Evolutionary conservation across 805 yeast species (phyloP), one percentile per base, ranked within the genome.

Genomic region (Yarrowia divulgata): DNA sequence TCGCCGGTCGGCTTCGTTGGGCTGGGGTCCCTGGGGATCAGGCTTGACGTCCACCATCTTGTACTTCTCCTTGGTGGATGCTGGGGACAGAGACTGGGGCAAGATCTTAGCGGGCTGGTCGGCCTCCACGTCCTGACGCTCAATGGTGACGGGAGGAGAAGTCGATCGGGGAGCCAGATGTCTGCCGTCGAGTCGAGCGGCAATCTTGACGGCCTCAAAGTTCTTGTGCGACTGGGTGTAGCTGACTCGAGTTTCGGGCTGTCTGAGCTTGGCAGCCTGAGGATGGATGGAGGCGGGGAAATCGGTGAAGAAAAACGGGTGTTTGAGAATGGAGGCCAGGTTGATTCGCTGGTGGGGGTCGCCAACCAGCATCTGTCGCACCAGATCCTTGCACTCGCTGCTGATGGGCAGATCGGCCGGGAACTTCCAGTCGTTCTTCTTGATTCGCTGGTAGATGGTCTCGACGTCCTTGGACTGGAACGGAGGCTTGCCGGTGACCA

Each of bases 401-500:
- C 96, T 87, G 49, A 90, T 85, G 37, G 79, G 77, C 72, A 84
- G 83, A 69, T 87, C 89, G 19, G 81, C 82, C 19, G 98, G 99
- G 79, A 93, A 94, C 46, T 80, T 79, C 77, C 87, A 92, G 71
- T 92, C 97, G 70, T 89, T 88, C 70, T 85, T 83, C 78, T 93
- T 92, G 77, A 95, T 95, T 80, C 97, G 86, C 76, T 92, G 96
- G 80, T 95, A 95, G 73, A 95, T 95, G 69, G 89, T 87, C 74
- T 92, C 89, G 57, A 95, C 97, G 77, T 93, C 97, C 76, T 92
- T 91, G 45, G 97, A 91, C 81, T 95, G 99, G 81, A 95, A 95
- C 0, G 99, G 99, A 14, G 99, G 99, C 78, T 92, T 93, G 45
- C 98, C 98, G 70, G 90, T 84, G 64, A 95, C 82, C 79, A 95